Percentiles rank a stretch among this genome's conserved stretches.
Conservation (phyloP, 306 rosid species). For the Bauhinia variegata region DNA sequence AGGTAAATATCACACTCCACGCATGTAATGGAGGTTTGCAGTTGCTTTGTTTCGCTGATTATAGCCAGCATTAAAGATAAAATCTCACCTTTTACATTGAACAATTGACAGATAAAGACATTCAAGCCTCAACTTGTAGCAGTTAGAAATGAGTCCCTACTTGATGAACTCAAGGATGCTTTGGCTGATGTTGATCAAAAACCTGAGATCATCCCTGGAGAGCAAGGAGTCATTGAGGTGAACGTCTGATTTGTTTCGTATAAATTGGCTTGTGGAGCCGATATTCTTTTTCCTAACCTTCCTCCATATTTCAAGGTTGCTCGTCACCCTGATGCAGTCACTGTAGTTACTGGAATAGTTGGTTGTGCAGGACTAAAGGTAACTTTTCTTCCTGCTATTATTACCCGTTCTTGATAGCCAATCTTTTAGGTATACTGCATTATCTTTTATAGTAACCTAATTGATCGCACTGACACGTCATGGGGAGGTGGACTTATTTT, state of each 20-base stretch:
- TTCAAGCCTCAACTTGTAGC: slow-evolving; percentile 92
- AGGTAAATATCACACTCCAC: slow-evolving; percentile 54
- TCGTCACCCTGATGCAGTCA: slow-evolving; percentile 93
- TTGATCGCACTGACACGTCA: neutral
- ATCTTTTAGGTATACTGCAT: slow-evolving; percentile 2
- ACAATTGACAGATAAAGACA: slow-evolving; percentile 82
- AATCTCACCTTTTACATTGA: slow-evolving; percentile 30
- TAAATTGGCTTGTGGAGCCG: slow-evolving; percentile 27
- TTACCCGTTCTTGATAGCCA: slow-evolving; percentile 9
- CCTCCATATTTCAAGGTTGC: slow-evolving; percentile 73
- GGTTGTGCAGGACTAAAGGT: slow-evolving; percentile 99
- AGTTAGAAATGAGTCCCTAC: slow-evolving; percentile 81
- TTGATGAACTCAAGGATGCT: slow-evolving; percentile 88
- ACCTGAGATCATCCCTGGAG: slow-evolving; percentile 98
- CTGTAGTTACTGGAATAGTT: slow-evolving; percentile 93
- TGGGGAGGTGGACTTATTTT: neutral
- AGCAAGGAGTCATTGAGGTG: slow-evolving; percentile 95
- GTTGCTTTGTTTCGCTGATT: slow-evolving; percentile 22
- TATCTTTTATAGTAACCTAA: neutral
- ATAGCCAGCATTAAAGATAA: neutral
- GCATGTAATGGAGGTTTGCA: slow-evolving; percentile 19
- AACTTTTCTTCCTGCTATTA: slow-evolving; percentile 32
- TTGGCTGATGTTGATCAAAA: slow-evolving; percentile 73
- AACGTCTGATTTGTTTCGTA: slow-evolving; percentile 18
- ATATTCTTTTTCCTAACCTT: slow-evolving; percentile 23